Base-by-base conservation (phyloP, 2,329 filamentous ascomycete genomes). In the Pezicula rhizophila region DNA sequence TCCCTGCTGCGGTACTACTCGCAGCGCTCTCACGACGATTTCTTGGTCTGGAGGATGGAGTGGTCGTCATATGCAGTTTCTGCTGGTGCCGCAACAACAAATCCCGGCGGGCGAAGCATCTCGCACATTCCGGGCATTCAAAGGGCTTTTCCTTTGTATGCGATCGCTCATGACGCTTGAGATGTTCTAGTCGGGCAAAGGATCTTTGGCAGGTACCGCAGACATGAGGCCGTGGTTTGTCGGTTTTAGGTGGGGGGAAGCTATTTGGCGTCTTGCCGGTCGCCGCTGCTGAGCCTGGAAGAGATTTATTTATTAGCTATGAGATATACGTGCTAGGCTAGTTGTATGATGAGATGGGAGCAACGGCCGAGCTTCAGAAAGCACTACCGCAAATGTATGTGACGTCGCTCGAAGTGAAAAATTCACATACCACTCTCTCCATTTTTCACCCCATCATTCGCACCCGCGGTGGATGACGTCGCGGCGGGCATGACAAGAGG, bases 131-230 rank as follows among this genome's bases (percentile, higher is more conserved):
- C 25, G 89, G 89, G 63, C 93, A 99, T 69, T 96, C 90, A 61
- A 99, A 99, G 1, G 93, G 93, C 75, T 99, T 99, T 72, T 99
- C 64, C 47, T 99, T 96, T 40, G 91, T 96, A 66, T 96, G 91
- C n/a, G 90, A 96, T 54, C 93, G 82, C 71, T 97, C 93, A 69
- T 99, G 93, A 52, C 93, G 86, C 73, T 99, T 99, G 58, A 99
- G 74, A 68, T 99, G 93, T 71, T 99, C 93, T 60, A 99, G 74
- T 52, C 93, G 84, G 50, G 93, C 93, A 68, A 99, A 99, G 28
- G 89, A 95, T 57, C 93, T 84, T 62, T 84, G 81, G 68, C 93
- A 99, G 42, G 91, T 97, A 37, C 77, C 82, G 73, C 93, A 99
- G 52, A 95, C 84, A 70, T 99, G 93, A 56, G 93, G 93, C 56